These are phyloP conservation scores for Rhizopogon vesiculosus DNA, from an alignment of 768 basidiomycete species.

Conservation along the genomic window DNA sequence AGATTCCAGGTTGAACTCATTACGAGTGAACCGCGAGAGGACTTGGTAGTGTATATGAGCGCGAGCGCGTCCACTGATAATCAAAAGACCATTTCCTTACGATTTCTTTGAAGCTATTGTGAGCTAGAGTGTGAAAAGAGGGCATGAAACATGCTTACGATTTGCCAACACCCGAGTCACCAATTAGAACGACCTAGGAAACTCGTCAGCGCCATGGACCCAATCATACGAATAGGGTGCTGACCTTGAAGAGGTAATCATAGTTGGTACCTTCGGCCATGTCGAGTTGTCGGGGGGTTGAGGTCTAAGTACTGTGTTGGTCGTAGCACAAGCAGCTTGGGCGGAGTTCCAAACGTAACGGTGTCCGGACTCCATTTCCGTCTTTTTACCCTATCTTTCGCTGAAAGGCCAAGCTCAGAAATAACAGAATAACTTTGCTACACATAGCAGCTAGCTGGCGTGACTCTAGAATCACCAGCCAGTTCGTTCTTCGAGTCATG, in stretches of 20 bases:
- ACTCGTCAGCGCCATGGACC: neutral
- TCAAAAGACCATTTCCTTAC: slow-evolving; percentile 16
- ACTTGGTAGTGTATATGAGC: slow-evolving; percentile 44
- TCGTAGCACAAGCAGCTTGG: slow-evolving; percentile 3
- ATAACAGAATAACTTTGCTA: neutral
- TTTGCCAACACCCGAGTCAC: slow-evolving; percentile 99
- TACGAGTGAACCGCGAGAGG: slow-evolving; percentile 98
- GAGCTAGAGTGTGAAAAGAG: neutral
- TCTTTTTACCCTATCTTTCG: no score
- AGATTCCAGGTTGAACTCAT: slow-evolving; percentile 98
- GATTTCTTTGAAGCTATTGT: slow-evolving; percentile 22
- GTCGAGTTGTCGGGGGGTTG: slow-evolving; percentile 8
- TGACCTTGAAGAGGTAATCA: slow-evolving; percentile 98
- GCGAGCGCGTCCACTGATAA: neutral
- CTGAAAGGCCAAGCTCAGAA: neutral
- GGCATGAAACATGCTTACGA: slow-evolving; percentile 62
- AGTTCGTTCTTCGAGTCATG: neutral
- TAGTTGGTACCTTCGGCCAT: slow-evolving; percentile 97
- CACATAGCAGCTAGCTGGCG: neutral
- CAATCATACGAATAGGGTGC: slow-evolving; percentile 8
- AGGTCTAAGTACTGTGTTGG: slow-evolving; percentile 5
- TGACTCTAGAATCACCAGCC: neutral
- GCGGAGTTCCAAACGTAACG: slow-evolving; percentile 28
- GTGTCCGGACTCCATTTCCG: no score
- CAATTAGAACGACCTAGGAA: slow-evolving; percentile 91